A percentile compares a stretch with the other conserved stretches of the same genome.
phyloP scores from a whole-genome alignment of 73 alveolate genomes.

The Paramecium caudatum region DNA sequence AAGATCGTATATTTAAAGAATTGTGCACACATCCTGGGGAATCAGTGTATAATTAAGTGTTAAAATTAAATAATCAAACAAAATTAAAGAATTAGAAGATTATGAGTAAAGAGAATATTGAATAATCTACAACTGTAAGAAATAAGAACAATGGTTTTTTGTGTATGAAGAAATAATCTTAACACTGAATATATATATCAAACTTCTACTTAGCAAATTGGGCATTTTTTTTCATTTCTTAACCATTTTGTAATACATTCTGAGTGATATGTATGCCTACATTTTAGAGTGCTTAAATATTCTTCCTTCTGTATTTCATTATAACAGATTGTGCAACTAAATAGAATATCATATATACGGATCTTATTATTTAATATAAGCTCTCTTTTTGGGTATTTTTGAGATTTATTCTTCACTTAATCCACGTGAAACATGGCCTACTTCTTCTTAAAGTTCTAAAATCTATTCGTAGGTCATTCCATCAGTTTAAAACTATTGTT shows the following conservation, averaged over 20 bases:
- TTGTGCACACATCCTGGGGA: slow-evolving; percentile 54
- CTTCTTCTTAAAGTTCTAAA: slow-evolving; percentile 68
- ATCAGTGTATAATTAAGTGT: slow-evolving; percentile 29
- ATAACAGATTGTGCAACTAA: slow-evolving; percentile 72
- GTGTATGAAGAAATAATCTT: neutral
- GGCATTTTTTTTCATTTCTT: slow-evolving; percentile 69
- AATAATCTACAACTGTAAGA: neutral
- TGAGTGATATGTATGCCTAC: slow-evolving; percentile 71
- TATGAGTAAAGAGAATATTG: neutral
- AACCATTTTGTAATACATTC: slow-evolving; percentile 72
- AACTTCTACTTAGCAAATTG: slow-evolving; percentile 70
- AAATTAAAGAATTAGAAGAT: neutral
- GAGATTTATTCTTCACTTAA: slow-evolving; percentile 58
- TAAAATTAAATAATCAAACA: neutral
- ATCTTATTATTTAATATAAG: neutral
- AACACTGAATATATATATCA: slow-evolving; percentile 27
- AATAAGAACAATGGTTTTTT: neutral
- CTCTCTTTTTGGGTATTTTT: slow-evolving; percentile 1
- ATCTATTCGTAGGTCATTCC: slow-evolving; percentile 73
- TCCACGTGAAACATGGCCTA: slow-evolving; percentile 71
- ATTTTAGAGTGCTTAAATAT: slow-evolving; percentile 14
- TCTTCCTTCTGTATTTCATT: slow-evolving; percentile 53
- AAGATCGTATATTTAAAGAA: slow-evolving; percentile 31
- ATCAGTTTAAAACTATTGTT: slow-evolving; percentile 45
- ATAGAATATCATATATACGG: neutral